Base-by-base conservation (phyloP, 176 grass and related monocot genomes). In the bread wheat (Triticum aestivum) region DNA sequence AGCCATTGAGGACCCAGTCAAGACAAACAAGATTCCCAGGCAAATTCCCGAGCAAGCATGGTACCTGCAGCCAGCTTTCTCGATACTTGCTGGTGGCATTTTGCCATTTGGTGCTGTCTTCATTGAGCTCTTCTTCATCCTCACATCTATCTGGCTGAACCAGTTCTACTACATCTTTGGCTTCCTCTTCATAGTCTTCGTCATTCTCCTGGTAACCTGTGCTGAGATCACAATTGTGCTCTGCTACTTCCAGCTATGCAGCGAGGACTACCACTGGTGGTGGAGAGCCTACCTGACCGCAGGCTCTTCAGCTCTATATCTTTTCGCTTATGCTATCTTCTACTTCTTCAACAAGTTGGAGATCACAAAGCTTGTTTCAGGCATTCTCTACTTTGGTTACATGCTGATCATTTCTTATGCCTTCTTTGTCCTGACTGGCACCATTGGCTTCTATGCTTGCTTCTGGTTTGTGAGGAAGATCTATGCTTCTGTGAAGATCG, bases 141-240 rank as follows among this genome's bases (percentile, higher is more conserved):
- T 95, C 83, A 95, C 90, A 54, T 92, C 93, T 7, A 92, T 95
- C 72, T 95, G 88, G 93, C 86, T 95, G 68, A 90, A 95, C 70
- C 93, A 95, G 61, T 95, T 92, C 83, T 92, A 95, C 83, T 95
- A 95, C 80, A 90, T 95, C 69, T 95, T 95, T 52, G 93, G 93
- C 30, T 95, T 95, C 70, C 90, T 95, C 44, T 90, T 95, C 80
- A 88, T 95, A 72, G 90, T 95, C 75, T 92, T 95, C 32, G 27
- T 92, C 83, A 92, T 95, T 83, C 93, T 95, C 37, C 79, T 92
- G 14, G 82, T 95, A 81, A 90, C 90, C 8, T 95, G 93, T 65
- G 93, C 88, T 11, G 93, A 95, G 81, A 95, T 92, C 23, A 90
- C 93, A 54, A 90, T 95, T 20, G 93, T 95, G 69, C 88, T 92